Percentiles rank a stretch among this genome's conserved stretches.
phyloP scores from a whole-genome alignment of 306 rosid species.

The Clitoria ternatea region DNA sequence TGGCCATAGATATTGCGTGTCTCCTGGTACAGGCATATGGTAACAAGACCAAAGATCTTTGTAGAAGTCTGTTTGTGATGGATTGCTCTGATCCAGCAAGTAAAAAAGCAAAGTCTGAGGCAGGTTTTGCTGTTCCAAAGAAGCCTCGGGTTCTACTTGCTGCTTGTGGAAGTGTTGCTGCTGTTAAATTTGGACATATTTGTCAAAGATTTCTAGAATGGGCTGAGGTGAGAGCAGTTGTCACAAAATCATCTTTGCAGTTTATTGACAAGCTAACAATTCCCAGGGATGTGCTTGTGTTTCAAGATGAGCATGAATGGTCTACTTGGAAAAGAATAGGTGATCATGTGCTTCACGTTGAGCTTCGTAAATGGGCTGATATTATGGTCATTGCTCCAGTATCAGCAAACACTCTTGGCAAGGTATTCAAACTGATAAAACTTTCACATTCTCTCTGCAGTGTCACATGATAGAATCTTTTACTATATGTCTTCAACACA shows the following conservation, averaged over 20 bases:
- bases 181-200: constrained; percentile 55
- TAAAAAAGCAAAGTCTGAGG: constrained; percentile 30
- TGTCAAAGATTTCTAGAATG: constrained; percentile 57
- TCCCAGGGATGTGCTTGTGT: constrained; percentile 36
- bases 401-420: constrained; percentile 83
- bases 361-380: constrained; percentile 85
- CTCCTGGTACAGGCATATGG: not conserved
- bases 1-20: not conserved
- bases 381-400: constrained; percentile 82
- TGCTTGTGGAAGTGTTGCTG: constrained; percentile 77
- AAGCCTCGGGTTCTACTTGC: constrained; percentile 81
- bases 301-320: constrained; percentile 66
- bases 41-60: not conserved
- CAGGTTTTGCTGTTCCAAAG: constrained; percentile 19
- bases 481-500: not conserved
- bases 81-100: constrained; percentile 34
- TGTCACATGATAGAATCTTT: not conserved
- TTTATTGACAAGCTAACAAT: constrained; percentile 54
- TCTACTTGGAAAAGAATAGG: constrained; percentile 59
- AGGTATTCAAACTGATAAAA: constrained; percentile 47
- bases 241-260: constrained; percentile 49
- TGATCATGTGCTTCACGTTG: constrained; percentile 68
- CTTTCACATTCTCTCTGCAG: not conserved
- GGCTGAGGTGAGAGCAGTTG: constrained; percentile 76
- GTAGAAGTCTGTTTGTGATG: constrained; percentile 39